These are phyloP conservation scores for Kodamaea laetipori DNA, from an alignment of 805 yeast genomes.

Conservation along the genomic window DNA sequence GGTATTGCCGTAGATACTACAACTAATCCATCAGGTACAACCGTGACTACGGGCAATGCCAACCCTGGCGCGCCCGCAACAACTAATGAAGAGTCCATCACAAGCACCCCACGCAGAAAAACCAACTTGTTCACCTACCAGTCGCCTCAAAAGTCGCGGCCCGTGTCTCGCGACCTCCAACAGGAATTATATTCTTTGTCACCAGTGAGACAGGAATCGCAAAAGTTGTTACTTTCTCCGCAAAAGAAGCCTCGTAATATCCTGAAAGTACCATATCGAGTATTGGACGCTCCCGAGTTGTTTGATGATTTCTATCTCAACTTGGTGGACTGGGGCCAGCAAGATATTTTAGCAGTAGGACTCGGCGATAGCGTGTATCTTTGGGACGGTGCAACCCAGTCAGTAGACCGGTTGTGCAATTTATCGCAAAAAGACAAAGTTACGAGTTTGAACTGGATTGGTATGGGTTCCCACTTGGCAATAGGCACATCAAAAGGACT, in stretches of 20 bases:
- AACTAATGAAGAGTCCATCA: constrained; percentile 11
- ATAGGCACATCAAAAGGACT: constrained; percentile 85
- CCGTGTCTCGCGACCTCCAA: constrained; percentile 62
- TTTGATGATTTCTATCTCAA: constrained; percentile 93
- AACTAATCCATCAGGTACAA: no score
- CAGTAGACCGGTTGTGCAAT: constrained; percentile 79
- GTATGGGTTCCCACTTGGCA: constrained; percentile 91
- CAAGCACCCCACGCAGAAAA: constrained; percentile 42
- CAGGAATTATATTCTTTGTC: constrained; percentile 78
- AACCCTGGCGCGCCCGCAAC: constrained; percentile 25
- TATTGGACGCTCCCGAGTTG: constrained; percentile 92
- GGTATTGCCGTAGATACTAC: constrained; percentile 9
- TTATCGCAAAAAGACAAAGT: constrained; percentile 64
- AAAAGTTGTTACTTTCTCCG: constrained; percentile 76
- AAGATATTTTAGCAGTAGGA: constrained; percentile 87
- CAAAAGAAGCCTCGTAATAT: constrained; percentile 76
- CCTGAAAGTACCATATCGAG: constrained; percentile 86
- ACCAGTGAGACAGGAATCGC: constrained; percentile 89
- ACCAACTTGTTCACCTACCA: constrained; percentile 74
- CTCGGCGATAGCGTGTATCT: constrained; percentile 83
- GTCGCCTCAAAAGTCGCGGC: constrained; percentile 66
- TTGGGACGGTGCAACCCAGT: constrained; percentile 86
- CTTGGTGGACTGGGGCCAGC: constrained; percentile 93
- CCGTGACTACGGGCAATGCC: neutral
- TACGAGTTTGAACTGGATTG: constrained; percentile 90